These are phyloP conservation scores for Didymosphaeria variabile DNA, from an alignment of 2,329 filamentous ascomycete species.

Conservation along the genomic window DNA sequence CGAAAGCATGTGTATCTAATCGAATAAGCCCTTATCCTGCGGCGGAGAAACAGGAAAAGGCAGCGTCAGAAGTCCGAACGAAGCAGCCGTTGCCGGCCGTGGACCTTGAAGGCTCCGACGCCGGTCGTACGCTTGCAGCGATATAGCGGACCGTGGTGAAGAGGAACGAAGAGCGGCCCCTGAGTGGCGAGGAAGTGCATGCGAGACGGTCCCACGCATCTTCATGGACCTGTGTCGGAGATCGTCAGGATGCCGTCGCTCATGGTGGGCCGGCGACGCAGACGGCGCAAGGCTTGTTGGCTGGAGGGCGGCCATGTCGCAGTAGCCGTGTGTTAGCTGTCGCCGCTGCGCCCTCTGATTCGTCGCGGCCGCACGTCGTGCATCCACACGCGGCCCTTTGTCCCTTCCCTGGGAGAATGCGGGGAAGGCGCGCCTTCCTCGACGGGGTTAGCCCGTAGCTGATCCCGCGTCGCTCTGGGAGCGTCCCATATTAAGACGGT, in stretches of 20 bases:
- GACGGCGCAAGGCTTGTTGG: constrained; percentile 9
- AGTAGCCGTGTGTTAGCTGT: constrained; percentile 18
- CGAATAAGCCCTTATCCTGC: background rate
- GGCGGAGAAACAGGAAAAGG: background rate
- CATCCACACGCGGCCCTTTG: constrained; percentile 35
- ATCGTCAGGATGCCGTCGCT: background rate
- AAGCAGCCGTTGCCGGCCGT: constrained; percentile 8
- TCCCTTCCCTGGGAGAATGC: constrained; percentile 40
- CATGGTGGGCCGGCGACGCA: background rate
- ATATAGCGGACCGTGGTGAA: background rate
- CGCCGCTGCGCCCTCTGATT: background rate
- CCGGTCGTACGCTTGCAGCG: constrained; percentile 2
- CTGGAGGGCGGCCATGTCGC: background rate
- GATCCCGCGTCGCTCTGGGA: constrained; percentile 17
- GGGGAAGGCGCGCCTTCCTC: constrained; percentile 42
- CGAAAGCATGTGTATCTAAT: background rate
- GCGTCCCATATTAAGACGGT: constrained; percentile 36
- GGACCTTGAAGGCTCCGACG: background rate
- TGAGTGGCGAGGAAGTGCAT: constrained; percentile 1
- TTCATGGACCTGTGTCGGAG: background rate
- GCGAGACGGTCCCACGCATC: background rate
- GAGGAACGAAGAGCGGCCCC: background rate
- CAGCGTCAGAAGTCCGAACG: background rate
- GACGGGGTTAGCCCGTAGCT: constrained; percentile 19
- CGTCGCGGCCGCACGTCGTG: background rate